Evolutionary conservation across 108 stramenopile species (phyloP), one percentile per base, ranked within the genome.

Genomic region (Heterococcus sp.): DNA sequence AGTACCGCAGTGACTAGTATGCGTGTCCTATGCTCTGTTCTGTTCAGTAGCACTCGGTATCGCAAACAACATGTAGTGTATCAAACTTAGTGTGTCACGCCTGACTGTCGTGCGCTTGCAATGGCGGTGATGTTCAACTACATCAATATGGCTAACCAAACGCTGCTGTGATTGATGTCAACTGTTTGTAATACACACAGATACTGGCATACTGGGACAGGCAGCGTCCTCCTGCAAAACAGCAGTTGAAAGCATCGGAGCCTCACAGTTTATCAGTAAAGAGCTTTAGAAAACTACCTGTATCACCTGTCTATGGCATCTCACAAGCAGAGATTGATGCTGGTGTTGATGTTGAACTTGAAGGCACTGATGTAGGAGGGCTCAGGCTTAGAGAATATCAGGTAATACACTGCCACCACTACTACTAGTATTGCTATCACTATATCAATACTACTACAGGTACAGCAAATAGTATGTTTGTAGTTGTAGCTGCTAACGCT

Each of bases 131-230:
- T 21, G 21, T 58, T 14, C 46, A 8, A 21, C 46, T 58, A 14
- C 46, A 58, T 21, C 46, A n/a, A n/a, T n/a, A n/a, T n/a, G n/a
- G n/a, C n/a, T n/a, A n/a, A 58, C 46, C 46, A 58, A 58, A 14
- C 14, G 46, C 46, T 14, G 46, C 46, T 58, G 46, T 14, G 14
- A 58, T 21, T 14, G 21, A 14, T 58, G 14, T 21, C 46, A 21
- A 58, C 46, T 14, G 14, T 21, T 14, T 58, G 46, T 21, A 58
- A 14, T 21, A 8, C 46, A 58, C 21, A 21, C 46, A 58, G 46
- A 78, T 78, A 34, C 71, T 78, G 67, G 76, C 34, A 68, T 78
- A 69, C 32, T 78, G 76, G 76, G 76, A 78, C 33, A 8, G 21
- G 14, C 46, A 58, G 46, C 46, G 21, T 14, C 46, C 21, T 21